phyloP scores from a whole-genome alignment of 805 yeast genomes.

The Candida ponderosae region DNA sequence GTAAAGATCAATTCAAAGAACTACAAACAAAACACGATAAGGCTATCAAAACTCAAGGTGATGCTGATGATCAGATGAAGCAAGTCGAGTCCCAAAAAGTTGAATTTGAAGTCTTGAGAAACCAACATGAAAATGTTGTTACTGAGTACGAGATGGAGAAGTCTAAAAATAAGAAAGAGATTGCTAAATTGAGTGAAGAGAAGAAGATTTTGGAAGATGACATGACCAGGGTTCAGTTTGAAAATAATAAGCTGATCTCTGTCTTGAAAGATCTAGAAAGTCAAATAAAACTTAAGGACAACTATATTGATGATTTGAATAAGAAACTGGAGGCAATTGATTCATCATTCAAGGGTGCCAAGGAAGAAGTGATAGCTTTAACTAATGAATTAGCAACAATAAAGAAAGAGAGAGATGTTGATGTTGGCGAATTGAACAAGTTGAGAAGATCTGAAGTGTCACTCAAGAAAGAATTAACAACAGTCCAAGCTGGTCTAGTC shows the following conservation, averaged over 20 bases:
- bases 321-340: not conserved
- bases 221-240: conserved; percentile 6
- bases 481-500: conserved; percentile 8
- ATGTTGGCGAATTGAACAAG: conserved; percentile 8
- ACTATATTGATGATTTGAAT: not conserved
- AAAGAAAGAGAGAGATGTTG: not conserved
- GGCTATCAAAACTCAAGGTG: conserved; percentile 6
- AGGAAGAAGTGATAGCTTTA: conserved; percentile 7
- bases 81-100: conserved; percentile 15
- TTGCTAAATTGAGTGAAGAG: conserved; percentile 15
- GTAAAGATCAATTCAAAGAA: conserved; percentile 50
- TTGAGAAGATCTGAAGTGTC: conserved; percentile 15
- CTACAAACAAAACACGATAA: conserved; percentile 11
- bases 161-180: conserved; percentile 6
- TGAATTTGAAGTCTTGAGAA: conserved; percentile 21
- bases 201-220: conserved; percentile 7
- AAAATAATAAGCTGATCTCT: conserved; percentile 5
- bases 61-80: conserved; percentile 7
- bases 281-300: conserved; percentile 2
- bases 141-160: conserved; percentile 16
- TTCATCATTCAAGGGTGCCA: conserved; percentile 1
- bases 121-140: conserved; percentile 28
- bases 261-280: conserved; percentile 5
- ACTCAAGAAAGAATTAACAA: conserved; percentile 14
- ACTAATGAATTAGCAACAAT: not conserved